Evolutionary conservation across 2,329 filamentous ascomycete genomes (phyloP), one percentile per base, ranked within the genome.

Genomic region (Calonectria henricotiae): DNA sequence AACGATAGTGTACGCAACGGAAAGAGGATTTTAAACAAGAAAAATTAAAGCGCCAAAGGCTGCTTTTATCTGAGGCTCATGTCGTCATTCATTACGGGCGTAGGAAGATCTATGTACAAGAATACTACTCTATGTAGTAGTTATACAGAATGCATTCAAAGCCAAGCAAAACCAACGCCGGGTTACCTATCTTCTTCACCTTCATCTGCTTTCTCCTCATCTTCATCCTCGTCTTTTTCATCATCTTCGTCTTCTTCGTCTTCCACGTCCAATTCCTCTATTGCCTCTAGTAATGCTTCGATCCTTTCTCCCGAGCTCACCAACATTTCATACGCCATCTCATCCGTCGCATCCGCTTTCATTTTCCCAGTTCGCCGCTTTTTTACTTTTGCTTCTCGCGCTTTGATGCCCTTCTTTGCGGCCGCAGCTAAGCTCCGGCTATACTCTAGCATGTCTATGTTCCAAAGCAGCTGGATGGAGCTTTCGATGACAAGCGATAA

Each of bases 401-500:
- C 86, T 54, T 78, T 77, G 27, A 90, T 84, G 2, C 89, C 89
- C 63, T 76, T 82, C 68, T 82, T 81, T 13, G 85, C 83, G 0
- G 86, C 86, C 6, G 72, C 71, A 17, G 78, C 78, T 17, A 90
- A 77, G 4, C 72, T 71, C 0, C 78, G 70, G 35, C 80, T 81
- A 72, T 85, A 85, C 1, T 70, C 68, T 13, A 84, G 72, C 23
- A 76, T 74, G 13, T 81, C 80, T 30, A 79, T 76, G 3, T 68
- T 67, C 81, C 85, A 87, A 3, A 88, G 80, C 7, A 91, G 82
- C 54, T 90, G 86, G 35, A 94, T 77, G 61, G 94, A 81, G 2
- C 86, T 86, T 81, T 96, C 94, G 0, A 94, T 83, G 35, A 93
- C 80, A 11, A 95, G 81, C 2, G 91, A 91, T 43, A 95, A 85